Conservation (phyloP, 345 rosid species). For the Syzygium aromaticum region DNA sequence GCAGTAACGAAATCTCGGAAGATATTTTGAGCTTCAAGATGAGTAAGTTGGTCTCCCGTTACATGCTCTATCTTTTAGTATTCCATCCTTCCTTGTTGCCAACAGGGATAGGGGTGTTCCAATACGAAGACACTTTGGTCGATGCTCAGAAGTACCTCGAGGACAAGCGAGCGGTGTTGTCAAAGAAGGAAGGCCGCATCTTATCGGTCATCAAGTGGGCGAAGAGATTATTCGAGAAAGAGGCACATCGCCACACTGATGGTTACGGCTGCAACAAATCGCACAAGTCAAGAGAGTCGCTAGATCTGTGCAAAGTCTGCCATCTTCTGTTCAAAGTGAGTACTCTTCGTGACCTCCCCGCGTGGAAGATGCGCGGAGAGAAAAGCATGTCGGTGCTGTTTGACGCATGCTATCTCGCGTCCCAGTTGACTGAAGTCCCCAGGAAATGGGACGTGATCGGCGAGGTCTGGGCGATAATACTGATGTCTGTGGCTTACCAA, state of each 20-base stretch:
- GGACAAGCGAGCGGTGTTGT: background rate
- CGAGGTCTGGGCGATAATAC: constrained; percentile 7
- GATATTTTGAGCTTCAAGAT: background rate
- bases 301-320: background rate
- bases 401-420: constrained; percentile 13
- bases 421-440: background rate
- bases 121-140: background rate
- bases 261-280: background rate
- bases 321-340: constrained; percentile 2
- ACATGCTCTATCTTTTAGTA: background rate
- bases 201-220: background rate
- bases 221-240: background rate
- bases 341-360: background rate
- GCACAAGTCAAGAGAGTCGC: background rate
- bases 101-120: background rate
- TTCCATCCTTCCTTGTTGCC: background rate
- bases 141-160: background rate
- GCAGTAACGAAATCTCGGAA: background rate
- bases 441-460: background rate
- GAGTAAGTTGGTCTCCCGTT: background rate
- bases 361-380: constrained; percentile 1
- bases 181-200: background rate
- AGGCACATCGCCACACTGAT: accelerated
- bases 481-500: constrained; percentile 6
- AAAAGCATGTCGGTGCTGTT: constrained; percentile 23